A percentile compares a stretch with the other conserved stretches of the same genome.
These are phyloP conservation scores for Citrus medica DNA, from an alignment of 345 rosid species.

Conservation along the genomic window DNA sequence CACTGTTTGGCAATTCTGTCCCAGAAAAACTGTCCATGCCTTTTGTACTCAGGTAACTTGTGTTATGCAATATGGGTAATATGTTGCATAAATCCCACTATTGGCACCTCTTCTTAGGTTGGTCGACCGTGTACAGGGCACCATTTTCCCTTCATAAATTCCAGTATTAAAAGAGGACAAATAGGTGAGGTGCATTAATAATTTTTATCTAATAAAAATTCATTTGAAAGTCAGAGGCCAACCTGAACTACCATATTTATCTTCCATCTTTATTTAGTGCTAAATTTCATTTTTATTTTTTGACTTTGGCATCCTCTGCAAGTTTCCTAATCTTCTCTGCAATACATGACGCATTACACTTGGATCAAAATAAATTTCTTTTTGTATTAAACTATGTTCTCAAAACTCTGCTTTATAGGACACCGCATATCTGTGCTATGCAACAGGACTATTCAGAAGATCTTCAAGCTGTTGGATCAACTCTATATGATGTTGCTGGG, in stretches of 20 bases:
- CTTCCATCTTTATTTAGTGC: not conserved
- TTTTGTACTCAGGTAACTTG: conserved; percentile 43
- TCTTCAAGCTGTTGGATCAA: conserved; percentile 59
- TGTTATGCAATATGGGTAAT: not conserved
- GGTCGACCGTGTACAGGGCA: no score
- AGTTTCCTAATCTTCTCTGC: not conserved
- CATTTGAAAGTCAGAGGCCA: not conserved
- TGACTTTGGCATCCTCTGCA: not conserved
- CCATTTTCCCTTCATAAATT: not conserved
- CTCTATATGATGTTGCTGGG: conserved; percentile 42
- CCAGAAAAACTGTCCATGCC: conserved; percentile 54
- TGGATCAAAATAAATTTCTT: not conserved
- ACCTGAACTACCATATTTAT: not conserved
- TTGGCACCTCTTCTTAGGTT: not conserved
- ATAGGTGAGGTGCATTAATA: not conserved
- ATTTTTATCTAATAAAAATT: not conserved
- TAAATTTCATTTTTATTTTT: not conserved
- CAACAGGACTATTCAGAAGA: conserved; percentile 65
- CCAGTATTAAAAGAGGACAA: not conserved
- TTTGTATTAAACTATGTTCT: not conserved
- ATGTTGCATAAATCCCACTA: not conserved
- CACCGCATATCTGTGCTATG: conserved; percentile 62
- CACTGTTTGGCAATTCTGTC: conserved; percentile 41
- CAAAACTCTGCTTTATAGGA: conserved; percentile 31
- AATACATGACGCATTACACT: not conserved